Base-by-base conservation (phyloP, 108 stramenopile genomes). In the Epithemia pelagica region DNA sequence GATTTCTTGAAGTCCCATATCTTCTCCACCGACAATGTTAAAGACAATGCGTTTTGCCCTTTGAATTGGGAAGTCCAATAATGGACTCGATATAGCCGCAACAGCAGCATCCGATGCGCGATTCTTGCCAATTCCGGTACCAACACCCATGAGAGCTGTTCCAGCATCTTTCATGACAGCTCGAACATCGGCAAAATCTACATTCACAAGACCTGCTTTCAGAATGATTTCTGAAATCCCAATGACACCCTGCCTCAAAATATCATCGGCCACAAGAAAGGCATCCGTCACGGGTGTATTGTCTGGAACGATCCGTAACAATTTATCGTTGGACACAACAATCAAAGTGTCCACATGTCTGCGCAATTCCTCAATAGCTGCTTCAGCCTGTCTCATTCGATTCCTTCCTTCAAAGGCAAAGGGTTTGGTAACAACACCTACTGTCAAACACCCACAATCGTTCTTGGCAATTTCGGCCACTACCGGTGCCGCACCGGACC, bases 141-240 rank as follows among this genome's bases (percentile, higher is more conserved):
- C 88, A 56, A 90, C 86, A 59, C 89, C 89, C 86, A 90, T 90
- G 26, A 90, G 71, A 3, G 86, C 89, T 29, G 86, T 86, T 59
- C 89, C 89, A 19, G 86, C 86, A 64, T 86, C 74, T 29, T 70
- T 74, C 89, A 90, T 90, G 60, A 90, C 82, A 29, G 80, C 60
- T 52, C 90, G 81, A 1, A 91, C 90, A 74, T 91, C 90, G 28
- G 87, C 90, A 77, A 91, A 91, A 68, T 88, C 90, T 0, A 91
- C 87, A 68, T 91, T 91, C 59, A 91, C 82, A 20, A 91, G 57
- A 24, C 87, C 90, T 28, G 87, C 84, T 61, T 74, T 73, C 25
- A 90, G 70, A 63, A 90, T 90, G 64, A 90, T 91, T 66, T 88
- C 87, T 5, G 83, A 84, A 55, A 91, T 86, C 24, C 87, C 90